Conservation (phyloP, 1,139 yeast species). For the Kurtzmaniella quercitrusa region DNA sequence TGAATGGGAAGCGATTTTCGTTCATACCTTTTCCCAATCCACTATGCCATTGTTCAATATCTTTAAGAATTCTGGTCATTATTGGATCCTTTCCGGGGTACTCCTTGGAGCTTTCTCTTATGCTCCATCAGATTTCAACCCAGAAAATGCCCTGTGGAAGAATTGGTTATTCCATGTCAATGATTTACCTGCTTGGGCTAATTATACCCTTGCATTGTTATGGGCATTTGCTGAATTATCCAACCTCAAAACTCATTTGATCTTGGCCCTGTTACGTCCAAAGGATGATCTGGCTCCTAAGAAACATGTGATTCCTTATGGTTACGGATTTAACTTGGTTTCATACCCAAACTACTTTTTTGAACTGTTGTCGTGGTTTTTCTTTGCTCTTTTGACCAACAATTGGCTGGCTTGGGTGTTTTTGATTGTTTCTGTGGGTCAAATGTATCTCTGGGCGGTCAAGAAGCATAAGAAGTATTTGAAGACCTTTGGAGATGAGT, state of each 20-base stretch:
- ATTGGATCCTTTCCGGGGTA: conserved; percentile 85
- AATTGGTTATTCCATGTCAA: conserved; percentile 30
- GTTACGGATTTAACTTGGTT: conserved; percentile 43
- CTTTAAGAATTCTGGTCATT: conserved; percentile 85
- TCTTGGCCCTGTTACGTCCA: conserved; percentile 53
- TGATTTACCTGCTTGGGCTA: conserved; percentile 20
- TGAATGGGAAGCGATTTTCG: conserved; percentile 77
- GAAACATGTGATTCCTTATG: conserved; percentile 37
- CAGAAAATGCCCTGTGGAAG: conserved; percentile 12
- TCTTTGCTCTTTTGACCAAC: conserved; percentile 65
- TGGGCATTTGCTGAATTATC: conserved; percentile 70
- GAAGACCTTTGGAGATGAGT: conserved; percentile 68
- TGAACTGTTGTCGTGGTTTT: conserved; percentile 73
- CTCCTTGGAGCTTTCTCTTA: conserved; percentile 66
- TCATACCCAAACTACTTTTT: conserved; percentile 86
- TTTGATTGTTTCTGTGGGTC: conserved; percentile 63
- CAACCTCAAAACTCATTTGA: conserved; percentile 66
- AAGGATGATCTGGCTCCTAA: conserved; percentile 13
- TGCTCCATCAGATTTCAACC: conserved; percentile 39
- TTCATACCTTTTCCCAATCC: conserved; percentile 79
- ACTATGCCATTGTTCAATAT: conserved; percentile 90
- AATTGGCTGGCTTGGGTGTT: conserved; percentile 76
- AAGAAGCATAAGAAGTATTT: conserved; percentile 66
- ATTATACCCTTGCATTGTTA: conserved; percentile 31
- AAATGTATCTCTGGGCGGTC: conserved; percentile 79